Percentiles rank a stretch among this genome's conserved stretches.
Evolutionary conservation across 164 flowering plant species (phyloP).

Genomic region (Santalum album): DNA sequence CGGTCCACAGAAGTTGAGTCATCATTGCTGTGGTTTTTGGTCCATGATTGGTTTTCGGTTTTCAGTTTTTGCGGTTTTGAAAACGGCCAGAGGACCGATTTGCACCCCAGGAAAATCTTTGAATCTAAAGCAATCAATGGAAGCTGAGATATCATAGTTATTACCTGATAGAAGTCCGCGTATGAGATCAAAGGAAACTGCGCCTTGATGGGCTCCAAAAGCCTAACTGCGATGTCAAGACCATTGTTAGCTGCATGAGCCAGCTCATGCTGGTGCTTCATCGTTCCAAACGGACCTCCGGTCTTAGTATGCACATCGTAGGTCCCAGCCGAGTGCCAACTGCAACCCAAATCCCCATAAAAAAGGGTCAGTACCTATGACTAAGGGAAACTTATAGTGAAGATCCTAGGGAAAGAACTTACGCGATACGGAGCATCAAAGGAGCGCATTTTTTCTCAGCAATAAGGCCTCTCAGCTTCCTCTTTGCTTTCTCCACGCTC

Average conservation of each 20-base stretch:
- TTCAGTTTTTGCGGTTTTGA: too few relatives aligned
- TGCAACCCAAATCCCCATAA: not conserved
- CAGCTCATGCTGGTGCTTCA: not conserved
- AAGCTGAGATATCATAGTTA: too few relatives aligned
- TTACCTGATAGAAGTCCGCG: slow-evolving; percentile 1
- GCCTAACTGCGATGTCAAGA: not conserved
- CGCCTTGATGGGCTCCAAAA: not conserved
- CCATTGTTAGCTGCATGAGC: slow-evolving; percentile 1
- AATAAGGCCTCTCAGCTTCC: slow-evolving; percentile 75
- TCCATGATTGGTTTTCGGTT: too few relatives aligned
- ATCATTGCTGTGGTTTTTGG: too few relatives aligned
- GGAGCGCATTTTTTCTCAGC: slow-evolving; percentile 90
- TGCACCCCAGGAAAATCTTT: too few relatives aligned
- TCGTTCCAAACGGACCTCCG: not conserved
- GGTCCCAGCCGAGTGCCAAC: not conserved
- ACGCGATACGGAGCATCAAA: slow-evolving; percentile 85
- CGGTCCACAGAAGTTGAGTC: too few relatives aligned
- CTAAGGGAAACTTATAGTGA: too few relatives aligned
- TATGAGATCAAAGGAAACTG: not conserved
- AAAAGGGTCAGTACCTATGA: too few relatives aligned
- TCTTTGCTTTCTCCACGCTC: slow-evolving; percentile 66
- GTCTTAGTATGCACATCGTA: not conserved
- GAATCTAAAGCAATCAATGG: too few relatives aligned
- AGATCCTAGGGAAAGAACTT: slow-evolving; percentile 8
- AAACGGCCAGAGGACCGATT: too few relatives aligned